Percentiles rank a stretch among this genome's conserved stretches.
Conservation (phyloP, 2,329 filamentous ascomycete genomes). For the Colletotrichum sp. region DNA sequence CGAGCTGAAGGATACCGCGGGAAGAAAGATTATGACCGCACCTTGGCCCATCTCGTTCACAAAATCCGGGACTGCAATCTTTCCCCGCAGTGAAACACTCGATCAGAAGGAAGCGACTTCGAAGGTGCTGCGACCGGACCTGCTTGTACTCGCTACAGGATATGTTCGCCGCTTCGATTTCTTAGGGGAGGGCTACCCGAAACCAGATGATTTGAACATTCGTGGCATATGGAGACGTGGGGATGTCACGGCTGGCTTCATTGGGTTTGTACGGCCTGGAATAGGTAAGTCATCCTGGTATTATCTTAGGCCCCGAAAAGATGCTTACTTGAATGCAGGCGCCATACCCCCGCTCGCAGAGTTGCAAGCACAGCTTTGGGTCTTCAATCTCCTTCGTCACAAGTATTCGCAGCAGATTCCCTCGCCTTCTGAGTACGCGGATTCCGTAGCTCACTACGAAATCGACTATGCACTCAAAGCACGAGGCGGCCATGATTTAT, state of each 20-base stretch:
- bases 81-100: conserved; percentile 32
- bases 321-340: conserved; percentile 26
- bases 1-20: conserved; percentile 40
- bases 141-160: conserved; percentile 53
- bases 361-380: conserved; percentile 53
- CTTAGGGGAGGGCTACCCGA: conserved; percentile 42
- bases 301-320: not conserved
- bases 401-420: conserved; percentile 27
- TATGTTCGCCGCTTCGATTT: conserved; percentile 48
- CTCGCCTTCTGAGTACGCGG: conserved; percentile 1
- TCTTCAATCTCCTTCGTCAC: conserved; percentile 41
- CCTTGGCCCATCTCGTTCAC: conserved; percentile 47
- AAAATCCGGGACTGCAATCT: conserved; percentile 38
- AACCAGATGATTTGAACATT: conserved; percentile 52
- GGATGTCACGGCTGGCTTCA: conserved; percentile 46
- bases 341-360: conserved; percentile 55
- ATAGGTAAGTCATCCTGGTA: conserved; percentile 33
- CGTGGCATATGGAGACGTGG: conserved; percentile 55
- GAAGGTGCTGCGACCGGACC: conserved; percentile 41
- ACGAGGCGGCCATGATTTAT: conserved; percentile 36
- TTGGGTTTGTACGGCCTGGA: conserved; percentile 52
- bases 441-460: conserved; percentile 38
- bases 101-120: conserved; percentile 31
- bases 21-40: conserved; percentile 46
- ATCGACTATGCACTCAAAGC: conserved; percentile 45